phyloP scores from a whole-genome alignment of 2,329 filamentous ascomycete genomes.

The Ophiostoma novo-ulmi region DNA sequence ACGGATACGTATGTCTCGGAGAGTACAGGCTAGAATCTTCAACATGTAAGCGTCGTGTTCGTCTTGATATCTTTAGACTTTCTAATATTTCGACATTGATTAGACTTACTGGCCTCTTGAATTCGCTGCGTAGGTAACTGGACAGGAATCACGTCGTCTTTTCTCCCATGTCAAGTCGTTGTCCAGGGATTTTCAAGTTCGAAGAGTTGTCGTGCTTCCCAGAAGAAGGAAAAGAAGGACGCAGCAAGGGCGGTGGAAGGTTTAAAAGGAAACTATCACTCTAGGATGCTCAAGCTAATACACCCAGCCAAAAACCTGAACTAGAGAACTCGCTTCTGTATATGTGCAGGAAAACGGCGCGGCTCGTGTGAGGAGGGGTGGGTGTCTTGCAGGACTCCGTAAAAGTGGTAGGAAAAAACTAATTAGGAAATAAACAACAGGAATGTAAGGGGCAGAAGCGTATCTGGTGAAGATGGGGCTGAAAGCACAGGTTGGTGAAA shows the following conservation, averaged over 20 bases:
- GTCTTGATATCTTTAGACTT: not conserved
- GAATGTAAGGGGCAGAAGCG: not conserved
- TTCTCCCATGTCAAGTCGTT: not conserved
- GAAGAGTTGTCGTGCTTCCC: not conserved
- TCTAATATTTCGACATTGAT: not conserved
- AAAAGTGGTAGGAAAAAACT: slow-evolving; percentile 5
- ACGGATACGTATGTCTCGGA: not conserved
- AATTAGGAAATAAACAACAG: slow-evolving; percentile 1
- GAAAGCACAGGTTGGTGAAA: not conserved
- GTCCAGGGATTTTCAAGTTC: not conserved
- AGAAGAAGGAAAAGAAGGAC: not conserved
- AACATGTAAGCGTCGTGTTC: not conserved
- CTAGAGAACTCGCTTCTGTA: slow-evolving; percentile 3
- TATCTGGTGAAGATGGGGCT: slow-evolving; percentile 10
- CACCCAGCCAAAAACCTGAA: not conserved
- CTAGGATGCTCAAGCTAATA: slow-evolving; percentile 14
- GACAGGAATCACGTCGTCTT: not conserved
- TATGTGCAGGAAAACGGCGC: slow-evolving; percentile 5
- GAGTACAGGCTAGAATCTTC: not conserved
- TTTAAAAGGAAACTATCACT: slow-evolving; percentile 13
- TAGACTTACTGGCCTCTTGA: not conserved
- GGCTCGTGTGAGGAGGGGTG: slow-evolving; percentile 8
- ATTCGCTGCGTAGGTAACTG: not conserved
- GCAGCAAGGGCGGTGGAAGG: slow-evolving; percentile 10
- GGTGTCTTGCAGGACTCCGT: slow-evolving; percentile 3